Conservation (phyloP, 176 grass and related monocot genomes). For the Aegilops sharonensis region DNA sequence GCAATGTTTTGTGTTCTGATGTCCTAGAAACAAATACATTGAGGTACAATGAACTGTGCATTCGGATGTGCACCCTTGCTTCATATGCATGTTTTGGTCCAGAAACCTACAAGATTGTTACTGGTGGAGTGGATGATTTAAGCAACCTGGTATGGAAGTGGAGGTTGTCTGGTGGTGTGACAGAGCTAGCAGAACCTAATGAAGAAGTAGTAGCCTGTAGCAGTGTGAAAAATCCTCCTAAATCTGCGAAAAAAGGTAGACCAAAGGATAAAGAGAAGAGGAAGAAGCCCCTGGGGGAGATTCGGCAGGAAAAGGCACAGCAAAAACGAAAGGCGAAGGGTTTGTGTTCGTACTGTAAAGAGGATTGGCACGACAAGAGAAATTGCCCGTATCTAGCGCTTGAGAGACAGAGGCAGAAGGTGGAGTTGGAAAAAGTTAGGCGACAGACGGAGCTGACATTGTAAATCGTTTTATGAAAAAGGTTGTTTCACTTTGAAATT, state of each 20-base stretch:
- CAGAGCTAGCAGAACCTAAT: not conserved
- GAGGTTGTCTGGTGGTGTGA: not conserved
- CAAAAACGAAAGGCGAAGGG: too few species aligned
- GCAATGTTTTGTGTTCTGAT: accelerated
- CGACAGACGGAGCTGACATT: not conserved
- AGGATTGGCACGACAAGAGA: not conserved
- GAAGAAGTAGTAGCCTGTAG: not conserved
- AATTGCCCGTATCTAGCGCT: not conserved
- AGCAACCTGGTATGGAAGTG: not conserved
- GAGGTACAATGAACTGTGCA: not conserved
- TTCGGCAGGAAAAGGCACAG: not conserved
- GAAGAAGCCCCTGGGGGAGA: not conserved
- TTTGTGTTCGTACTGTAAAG: too few species aligned
- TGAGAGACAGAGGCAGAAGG: not conserved
- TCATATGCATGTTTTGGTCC: not conserved
- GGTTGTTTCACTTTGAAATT: not conserved
- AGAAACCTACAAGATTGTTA: not conserved
- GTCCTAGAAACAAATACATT: not conserved
- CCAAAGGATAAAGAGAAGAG: not conserved
- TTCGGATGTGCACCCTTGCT: not conserved
- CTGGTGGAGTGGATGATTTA: not conserved
- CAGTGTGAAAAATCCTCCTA: not conserved
- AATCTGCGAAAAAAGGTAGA: too few species aligned
- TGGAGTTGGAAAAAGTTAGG: not conserved
- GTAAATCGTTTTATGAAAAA: not conserved